Evolutionary conservation across 768 basidiomycete genomes (phyloP).

Genomic region (Collybiopsis luxurians): DNA sequence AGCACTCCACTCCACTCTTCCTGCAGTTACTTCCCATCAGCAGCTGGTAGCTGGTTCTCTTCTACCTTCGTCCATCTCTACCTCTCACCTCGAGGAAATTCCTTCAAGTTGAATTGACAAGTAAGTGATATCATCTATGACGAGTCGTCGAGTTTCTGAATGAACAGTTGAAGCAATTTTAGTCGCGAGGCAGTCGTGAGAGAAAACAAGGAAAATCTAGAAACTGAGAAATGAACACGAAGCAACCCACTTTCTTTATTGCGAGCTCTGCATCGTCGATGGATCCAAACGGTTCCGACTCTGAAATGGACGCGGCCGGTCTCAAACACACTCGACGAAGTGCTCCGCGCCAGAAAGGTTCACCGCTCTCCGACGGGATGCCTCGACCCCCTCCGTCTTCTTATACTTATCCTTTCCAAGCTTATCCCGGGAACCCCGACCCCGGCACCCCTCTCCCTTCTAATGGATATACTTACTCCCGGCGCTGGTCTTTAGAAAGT

Average conservation of each 20-base stretch:
- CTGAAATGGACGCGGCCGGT: background rate
- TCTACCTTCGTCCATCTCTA: too few relatives aligned
- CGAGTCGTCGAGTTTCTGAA: too few relatives aligned
- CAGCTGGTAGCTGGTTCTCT: too few relatives aligned
- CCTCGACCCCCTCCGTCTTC: conserved; percentile 36
- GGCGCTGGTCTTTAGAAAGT: conserved; percentile 1
- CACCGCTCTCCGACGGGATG: background rate
- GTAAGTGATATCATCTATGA: too few relatives aligned
- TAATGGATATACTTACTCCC: conserved; percentile 15
- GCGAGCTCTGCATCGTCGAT: background rate
- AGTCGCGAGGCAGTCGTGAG: background rate
- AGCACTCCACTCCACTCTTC: too few relatives aligned
- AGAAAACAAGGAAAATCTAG: background rate
- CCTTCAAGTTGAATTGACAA: too few relatives aligned
- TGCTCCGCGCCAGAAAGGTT: too few relatives aligned
- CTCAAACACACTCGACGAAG: too few relatives aligned
- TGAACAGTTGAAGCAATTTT: background rate
- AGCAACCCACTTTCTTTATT: background rate
- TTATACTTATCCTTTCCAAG: conserved; percentile 52
- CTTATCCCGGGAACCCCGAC: conserved; percentile 66
- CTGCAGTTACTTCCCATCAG: too few relatives aligned
- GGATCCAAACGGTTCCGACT: background rate
- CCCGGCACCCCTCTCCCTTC: conserved; percentile 40
- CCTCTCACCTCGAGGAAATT: too few relatives aligned
- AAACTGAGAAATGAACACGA: background rate